Evolutionary conservation across 306 rosid genomes (phyloP).

Genomic region (Trifolium fragiferum): DNA sequence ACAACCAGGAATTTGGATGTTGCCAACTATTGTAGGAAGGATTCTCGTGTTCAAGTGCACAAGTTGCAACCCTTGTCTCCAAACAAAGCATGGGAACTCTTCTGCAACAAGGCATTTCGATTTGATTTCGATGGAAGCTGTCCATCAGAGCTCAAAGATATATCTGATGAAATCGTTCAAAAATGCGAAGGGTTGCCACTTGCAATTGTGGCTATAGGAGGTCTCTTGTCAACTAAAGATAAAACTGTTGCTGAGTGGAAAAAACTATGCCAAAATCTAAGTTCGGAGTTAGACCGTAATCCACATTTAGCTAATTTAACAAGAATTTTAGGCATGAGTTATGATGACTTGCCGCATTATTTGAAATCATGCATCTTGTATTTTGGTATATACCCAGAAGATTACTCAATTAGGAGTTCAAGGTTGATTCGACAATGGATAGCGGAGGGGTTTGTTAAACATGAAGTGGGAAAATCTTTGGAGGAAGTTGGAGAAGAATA

Average conservation of each 20-base stretch:
- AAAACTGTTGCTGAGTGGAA: slow-evolving; percentile 4
- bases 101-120: slow-evolving; percentile 1
- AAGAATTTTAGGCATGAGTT: slow-evolving; percentile 31
- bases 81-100: slow-evolving; percentile 22
- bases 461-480: slow-evolving; percentile 14
- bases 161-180: neutral
- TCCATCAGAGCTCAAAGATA: neutral
- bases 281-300: neutral
- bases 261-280: slow-evolving; percentile 8
- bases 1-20: slow-evolving; percentile 17
- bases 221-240: slow-evolving; percentile 15
- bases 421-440: slow-evolving; percentile 31
- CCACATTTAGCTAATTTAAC: neutral
- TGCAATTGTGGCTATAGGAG: neutral
- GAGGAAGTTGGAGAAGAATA: slow-evolving; percentile 26
- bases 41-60: slow-evolving; percentile 6
- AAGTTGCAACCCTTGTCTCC: neutral
- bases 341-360: slow-evolving; percentile 36
- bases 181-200: neutral
- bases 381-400: slow-evolving; percentile 40
- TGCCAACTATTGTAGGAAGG: slow-evolving; percentile 27
- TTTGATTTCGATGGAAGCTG: neutral
- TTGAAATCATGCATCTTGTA: slow-evolving; percentile 34
- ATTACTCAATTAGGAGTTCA: neutral
- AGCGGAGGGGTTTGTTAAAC: slow-evolving; percentile 29